phyloP scores from a whole-genome alignment of 441 rosid species.

The Breynia disticha region DNA sequence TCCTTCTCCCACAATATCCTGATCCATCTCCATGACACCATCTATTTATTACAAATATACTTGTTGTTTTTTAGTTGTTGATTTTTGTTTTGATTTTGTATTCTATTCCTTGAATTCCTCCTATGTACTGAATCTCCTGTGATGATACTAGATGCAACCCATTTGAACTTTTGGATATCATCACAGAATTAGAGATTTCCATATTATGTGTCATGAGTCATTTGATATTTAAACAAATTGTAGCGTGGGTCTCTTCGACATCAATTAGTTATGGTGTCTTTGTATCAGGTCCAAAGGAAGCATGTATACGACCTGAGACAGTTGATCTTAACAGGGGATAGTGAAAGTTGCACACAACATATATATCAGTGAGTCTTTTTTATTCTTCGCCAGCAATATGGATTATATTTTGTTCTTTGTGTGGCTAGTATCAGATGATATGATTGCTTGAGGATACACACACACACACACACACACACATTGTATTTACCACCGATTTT shows the following conservation, averaged over 20 bases:
- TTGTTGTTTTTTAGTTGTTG: no score
- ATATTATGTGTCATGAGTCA: not conserved
- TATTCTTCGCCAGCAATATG: not conserved
- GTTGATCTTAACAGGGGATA: constrained; percentile 66
- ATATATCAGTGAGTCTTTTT: constrained; percentile 56
- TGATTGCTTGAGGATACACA: no score
- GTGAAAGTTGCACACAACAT: constrained; percentile 82
- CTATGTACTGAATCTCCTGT: not conserved
- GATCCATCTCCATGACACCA: no score
- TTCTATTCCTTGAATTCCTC: not conserved
- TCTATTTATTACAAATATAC: no score
- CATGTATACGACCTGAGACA: constrained; percentile 92
- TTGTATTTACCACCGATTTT: no score
- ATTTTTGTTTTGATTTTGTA: no score
- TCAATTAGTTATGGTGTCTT: constrained; percentile 12
- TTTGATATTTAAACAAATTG: not conserved
- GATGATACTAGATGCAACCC: not conserved
- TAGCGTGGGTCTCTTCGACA: constrained; percentile 6
- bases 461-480: no score
- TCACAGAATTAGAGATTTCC: not conserved
- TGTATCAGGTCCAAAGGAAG: constrained; percentile 82
- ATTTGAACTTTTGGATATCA: not conserved
- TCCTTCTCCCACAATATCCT: no score
- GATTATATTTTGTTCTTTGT: no score
- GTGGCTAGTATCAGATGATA: no score